Evolutionary conservation across 1,139 yeast genomes (phyloP).

Genomic region (Debaryomyces udenii): DNA sequence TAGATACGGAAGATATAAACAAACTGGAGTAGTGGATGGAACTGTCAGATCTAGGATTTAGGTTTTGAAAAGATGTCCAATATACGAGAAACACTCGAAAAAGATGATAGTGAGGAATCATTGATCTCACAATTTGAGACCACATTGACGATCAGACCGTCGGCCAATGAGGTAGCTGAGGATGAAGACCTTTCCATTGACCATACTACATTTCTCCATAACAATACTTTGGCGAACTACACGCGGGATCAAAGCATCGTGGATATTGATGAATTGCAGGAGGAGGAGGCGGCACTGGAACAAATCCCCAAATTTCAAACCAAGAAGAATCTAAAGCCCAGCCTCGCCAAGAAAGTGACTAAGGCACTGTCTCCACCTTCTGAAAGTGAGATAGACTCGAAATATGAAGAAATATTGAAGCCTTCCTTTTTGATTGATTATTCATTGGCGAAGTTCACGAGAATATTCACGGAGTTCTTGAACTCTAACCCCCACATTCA

Average conservation of each 20-base stretch:
- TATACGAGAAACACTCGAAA: conserved; percentile 20
- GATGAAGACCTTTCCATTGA: conserved; percentile 47
- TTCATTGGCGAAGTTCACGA: conserved; percentile 41
- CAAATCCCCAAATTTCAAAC: conserved; percentile 44
- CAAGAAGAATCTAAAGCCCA: conserved; percentile 34
- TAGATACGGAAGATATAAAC: not conserved
- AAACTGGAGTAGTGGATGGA: not conserved
- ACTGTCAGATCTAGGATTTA: not conserved
- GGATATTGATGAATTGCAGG: conserved; percentile 40
- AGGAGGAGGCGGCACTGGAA: conserved; percentile 28
- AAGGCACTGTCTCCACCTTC: conserved; percentile 14
- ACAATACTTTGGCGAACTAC: conserved; percentile 30
- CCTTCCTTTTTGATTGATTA: conserved; percentile 41
- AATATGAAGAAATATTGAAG: conserved; percentile 28
- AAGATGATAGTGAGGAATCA: conserved; percentile 43
- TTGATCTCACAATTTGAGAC: conserved; percentile 53
- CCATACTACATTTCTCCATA: conserved; percentile 41
- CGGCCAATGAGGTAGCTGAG: conserved; percentile 40
- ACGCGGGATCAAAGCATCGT: conserved; percentile 37
- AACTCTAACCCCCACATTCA: conserved; percentile 58
- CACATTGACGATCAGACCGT: conserved; percentile 47
- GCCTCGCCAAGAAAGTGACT: conserved; percentile 22
- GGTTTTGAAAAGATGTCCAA: conserved; percentile 15
- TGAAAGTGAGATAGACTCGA: conserved; percentile 20
- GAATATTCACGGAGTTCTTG: conserved; percentile 51